Conservation (phyloP, 2,329 filamentous ascomycete species). For the Colletotrichum endophyticum region DNA sequence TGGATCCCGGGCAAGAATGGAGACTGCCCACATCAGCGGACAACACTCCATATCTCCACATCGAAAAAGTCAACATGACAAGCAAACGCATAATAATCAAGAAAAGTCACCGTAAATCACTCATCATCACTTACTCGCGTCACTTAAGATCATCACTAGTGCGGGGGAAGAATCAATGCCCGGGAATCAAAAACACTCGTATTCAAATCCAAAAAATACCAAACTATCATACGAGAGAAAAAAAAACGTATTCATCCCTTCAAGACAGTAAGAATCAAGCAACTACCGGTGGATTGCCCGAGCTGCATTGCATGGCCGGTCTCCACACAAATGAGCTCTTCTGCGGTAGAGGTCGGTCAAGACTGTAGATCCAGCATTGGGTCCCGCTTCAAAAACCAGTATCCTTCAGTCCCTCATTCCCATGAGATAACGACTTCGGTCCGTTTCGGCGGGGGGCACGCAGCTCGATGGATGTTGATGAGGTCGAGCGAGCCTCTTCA, state of each 20-base stretch:
- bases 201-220: not conserved
- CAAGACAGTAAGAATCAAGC: not conserved
- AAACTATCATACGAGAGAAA: conserved; percentile 2
- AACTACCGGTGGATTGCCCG: not conserved
- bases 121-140: not conserved
- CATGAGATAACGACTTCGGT: not conserved
- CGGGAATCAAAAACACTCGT: conserved; percentile 10
- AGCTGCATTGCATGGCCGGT: not conserved
- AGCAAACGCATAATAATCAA: not conserved
- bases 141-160: rapidly evolving
- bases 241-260: not conserved
- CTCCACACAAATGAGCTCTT: not conserved
- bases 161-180: not conserved
- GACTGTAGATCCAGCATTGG: not conserved
- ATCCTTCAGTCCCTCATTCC: not conserved
- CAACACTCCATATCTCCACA: not conserved
- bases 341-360: not conserved
- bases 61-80: not conserved
- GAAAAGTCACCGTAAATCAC: not conserved
- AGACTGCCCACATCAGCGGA: not conserved
- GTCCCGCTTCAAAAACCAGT: not conserved
- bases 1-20: not conserved
- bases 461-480: not conserved
- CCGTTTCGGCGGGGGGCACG: conserved; percentile 13
- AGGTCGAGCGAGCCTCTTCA: conserved; percentile 15